These are phyloP conservation scores for Glycyrrhiza uralensis DNA, from an alignment of 306 rosid species.

Conservation along the genomic window DNA sequence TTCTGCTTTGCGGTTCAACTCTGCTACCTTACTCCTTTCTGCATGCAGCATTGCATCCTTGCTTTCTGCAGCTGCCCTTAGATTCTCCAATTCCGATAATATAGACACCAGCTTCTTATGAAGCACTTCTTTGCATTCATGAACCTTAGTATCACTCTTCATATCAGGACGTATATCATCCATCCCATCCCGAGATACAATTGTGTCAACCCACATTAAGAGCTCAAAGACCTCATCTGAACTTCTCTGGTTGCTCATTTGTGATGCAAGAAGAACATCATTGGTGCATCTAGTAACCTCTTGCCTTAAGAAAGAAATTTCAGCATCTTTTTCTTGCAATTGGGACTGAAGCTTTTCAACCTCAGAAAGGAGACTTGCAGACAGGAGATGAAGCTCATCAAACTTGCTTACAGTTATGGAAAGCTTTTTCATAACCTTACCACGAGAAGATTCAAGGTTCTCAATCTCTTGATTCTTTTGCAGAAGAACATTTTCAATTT, in stretches of 20 bases:
- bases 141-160: conserved; percentile 41
- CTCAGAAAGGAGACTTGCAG: conserved; percentile 83
- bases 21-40: conserved; percentile 72
- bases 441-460: conserved; percentile 71
- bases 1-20: conserved; percentile 57
- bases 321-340: conserved; percentile 89
- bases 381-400: conserved; percentile 91
- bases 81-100: conserved; percentile 64
- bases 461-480: conserved; percentile 69
- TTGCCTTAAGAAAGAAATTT: conserved; percentile 95
- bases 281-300: conserved; percentile 94
- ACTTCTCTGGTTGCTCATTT: conserved; percentile 55
- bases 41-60: conserved; percentile 69
- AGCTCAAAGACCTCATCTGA: conserved; percentile 66
- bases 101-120: conserved; percentile 57
- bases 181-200: conserved; percentile 52
- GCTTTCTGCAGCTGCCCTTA: conserved; percentile 50
- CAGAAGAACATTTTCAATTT: conserved; percentile 60
- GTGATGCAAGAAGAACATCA: conserved; percentile 85
- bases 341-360: conserved; percentile 91
- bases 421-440: conserved; percentile 80
- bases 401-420: conserved; percentile 78
- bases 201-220: conserved; percentile 65
- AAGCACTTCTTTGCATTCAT: conserved; percentile 65
- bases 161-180: conserved; percentile 42